Conservation (phyloP, 164 flowering plant species). For the Aristolochia contorta region DNA sequence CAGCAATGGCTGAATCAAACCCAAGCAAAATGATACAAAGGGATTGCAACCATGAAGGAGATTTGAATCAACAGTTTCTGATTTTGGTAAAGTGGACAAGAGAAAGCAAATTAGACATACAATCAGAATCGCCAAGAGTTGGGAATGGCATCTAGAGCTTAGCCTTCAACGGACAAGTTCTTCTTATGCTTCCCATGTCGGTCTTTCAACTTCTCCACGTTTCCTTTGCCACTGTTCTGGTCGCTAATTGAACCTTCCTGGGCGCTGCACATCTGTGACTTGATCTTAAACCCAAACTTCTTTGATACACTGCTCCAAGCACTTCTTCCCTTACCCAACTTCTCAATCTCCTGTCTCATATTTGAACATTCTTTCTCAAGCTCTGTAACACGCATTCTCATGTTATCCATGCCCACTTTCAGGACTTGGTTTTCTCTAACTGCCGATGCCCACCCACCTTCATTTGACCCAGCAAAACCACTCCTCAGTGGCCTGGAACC, state of each 20-base stretch:
- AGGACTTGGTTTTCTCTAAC: conserved; percentile 83
- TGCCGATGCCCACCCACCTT: conserved; percentile 63
- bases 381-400: conserved; percentile 83
- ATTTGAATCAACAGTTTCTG: background rate
- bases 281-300: conserved; percentile 70
- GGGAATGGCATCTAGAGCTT: background rate
- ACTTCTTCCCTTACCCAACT: conserved; percentile 42
- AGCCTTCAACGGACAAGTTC: conserved; percentile 21
- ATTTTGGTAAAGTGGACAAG: background rate
- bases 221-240: conserved; percentile 26
- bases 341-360: conserved; percentile 89
- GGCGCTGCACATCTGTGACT: conserved; percentile 94
- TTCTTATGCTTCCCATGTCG: conserved; percentile 44
- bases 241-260: conserved; percentile 74
- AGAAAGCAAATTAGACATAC: background rate
- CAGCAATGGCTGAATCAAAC: too few relatives aligned
- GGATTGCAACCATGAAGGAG: background rate
- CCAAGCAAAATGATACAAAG: too few relatives aligned
- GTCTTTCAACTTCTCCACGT: conserved; percentile 43
- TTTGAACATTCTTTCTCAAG: conserved; percentile 84
- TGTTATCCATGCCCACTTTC: conserved; percentile 93
- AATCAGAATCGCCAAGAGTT: background rate
- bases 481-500: conserved; percentile 76
- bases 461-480: conserved; percentile 37
- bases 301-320: conserved; percentile 65